Conservation (phyloP, 2,329 filamentous ascomycete genomes). For the Talaromyces sp. region DNA sequence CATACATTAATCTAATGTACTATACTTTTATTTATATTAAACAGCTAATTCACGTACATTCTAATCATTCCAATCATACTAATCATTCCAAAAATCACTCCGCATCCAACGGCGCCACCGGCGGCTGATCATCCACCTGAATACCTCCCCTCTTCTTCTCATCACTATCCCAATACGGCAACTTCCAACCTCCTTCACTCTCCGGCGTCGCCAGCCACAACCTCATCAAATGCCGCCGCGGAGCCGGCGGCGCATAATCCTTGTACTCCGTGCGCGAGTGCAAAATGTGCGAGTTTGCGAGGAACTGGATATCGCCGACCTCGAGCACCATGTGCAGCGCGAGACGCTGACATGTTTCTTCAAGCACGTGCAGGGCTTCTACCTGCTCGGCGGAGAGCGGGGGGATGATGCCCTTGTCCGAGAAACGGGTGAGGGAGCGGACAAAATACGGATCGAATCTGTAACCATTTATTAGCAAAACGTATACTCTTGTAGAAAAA, state of each 20-base stretch:
- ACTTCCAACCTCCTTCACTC: constrained; percentile 75
- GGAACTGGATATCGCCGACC: constrained; percentile 82
- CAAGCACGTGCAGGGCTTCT: constrained; percentile 65
- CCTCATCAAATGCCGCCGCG: constrained; percentile 73
- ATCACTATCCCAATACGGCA: constrained; percentile 74
- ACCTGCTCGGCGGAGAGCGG: constrained; percentile 64
- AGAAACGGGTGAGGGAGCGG: constrained; percentile 69
- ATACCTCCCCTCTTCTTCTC: constrained; percentile 87
- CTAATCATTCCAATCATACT: too few relatives aligned
- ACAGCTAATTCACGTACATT: too few relatives aligned
- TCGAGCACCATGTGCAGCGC: constrained; percentile 82
- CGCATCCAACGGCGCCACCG: constrained; percentile 71
- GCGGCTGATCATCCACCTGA: constrained; percentile 76
- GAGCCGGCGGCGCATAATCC: constrained; percentile 63
- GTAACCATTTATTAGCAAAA: constrained; percentile 14
- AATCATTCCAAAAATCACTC: constrained; percentile 46
- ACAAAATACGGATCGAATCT: constrained; percentile 86
- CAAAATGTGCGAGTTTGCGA: constrained; percentile 74
- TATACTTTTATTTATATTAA: too few relatives aligned
- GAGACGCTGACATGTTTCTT: constrained; percentile 68
- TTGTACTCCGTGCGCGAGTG: constrained; percentile 79
- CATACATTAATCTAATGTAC: too few relatives aligned
- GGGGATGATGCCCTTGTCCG: constrained; percentile 67
- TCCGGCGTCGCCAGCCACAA: constrained; percentile 82
- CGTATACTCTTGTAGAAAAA: too few relatives aligned